phyloP scores from a whole-genome alignment of 495 filamentous ascomycete genomes.

The Eremomyces bilateralis region DNA sequence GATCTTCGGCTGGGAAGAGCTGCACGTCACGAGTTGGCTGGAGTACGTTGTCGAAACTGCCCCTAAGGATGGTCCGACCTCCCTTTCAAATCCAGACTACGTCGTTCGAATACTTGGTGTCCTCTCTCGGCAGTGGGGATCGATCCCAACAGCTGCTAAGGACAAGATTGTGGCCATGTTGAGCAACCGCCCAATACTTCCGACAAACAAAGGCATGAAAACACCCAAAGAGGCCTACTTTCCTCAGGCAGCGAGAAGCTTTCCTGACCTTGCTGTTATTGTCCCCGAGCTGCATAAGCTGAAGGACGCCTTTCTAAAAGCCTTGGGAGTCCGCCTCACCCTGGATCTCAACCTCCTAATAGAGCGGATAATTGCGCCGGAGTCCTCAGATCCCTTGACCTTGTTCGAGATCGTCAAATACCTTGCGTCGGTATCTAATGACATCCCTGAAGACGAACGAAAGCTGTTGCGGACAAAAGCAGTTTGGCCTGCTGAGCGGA shows the following conservation, averaged over 20 bases:
- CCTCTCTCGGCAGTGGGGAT: slow-evolving; percentile 76
- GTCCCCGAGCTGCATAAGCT: slow-evolving; percentile 41
- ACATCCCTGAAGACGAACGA: slow-evolving; percentile 73
- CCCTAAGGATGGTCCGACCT: slow-evolving; percentile 18
- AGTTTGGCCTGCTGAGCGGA: slow-evolving; percentile 36
- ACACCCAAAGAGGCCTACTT: slow-evolving; percentile 80
- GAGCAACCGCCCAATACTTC: slow-evolving; percentile 51
- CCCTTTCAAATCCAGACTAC: slow-evolving; percentile 27
- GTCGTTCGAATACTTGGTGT: slow-evolving; percentile 56
- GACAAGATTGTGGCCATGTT: slow-evolving; percentile 39
- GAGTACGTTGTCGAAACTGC: slow-evolving; percentile 47
- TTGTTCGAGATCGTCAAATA: slow-evolving; percentile 92
- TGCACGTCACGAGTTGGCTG: slow-evolving; percentile 68
- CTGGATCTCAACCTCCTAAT: slow-evolving; percentile 89
- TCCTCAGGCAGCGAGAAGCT: slow-evolving; percentile 67
- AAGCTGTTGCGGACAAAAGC: slow-evolving; percentile 50
- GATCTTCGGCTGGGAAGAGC: slow-evolving; percentile 59
- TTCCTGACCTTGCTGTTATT: slow-evolving; percentile 75
- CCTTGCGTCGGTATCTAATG: slow-evolving; percentile 65
- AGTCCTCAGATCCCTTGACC: slow-evolving; percentile 44
- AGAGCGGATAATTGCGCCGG: slow-evolving; percentile 45
- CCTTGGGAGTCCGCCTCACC: slow-evolving; percentile 69
- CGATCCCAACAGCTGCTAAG: slow-evolving; percentile 40
- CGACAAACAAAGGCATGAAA: slow-evolving; percentile 79
- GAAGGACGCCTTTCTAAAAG: slow-evolving; percentile 70